phyloP scores from a whole-genome alignment of 2,329 filamentous ascomycete genomes.

The Aspergillus ustus region DNA sequence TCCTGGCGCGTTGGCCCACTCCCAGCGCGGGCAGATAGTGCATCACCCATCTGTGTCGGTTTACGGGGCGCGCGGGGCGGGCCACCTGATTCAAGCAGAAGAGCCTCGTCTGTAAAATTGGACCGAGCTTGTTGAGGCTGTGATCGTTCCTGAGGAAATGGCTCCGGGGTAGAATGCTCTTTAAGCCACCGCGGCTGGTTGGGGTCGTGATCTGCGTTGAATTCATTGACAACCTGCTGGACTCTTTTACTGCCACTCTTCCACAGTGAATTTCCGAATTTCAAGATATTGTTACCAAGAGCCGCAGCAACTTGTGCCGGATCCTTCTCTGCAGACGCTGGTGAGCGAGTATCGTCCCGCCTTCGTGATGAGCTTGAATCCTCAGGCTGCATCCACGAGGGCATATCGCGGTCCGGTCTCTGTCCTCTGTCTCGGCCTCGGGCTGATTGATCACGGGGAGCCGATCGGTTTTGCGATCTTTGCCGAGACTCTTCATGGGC shows the following conservation, averaged over 20 bases:
- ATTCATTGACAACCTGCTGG: conserved; percentile 88
- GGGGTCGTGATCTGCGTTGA: conserved; percentile 73
- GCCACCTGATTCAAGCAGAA: conserved; percentile 40
- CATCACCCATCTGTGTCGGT: conserved; percentile 31
- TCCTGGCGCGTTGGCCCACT: conserved; percentile 28
- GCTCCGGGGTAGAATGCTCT: conserved; percentile 56
- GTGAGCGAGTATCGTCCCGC: conserved; percentile 37
- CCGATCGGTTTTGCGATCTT: conserved; percentile 55
- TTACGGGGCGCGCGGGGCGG: conserved; percentile 32
- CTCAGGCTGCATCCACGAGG: conserved; percentile 68
- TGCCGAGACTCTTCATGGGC: conserved; percentile 83
- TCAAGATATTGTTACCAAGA: conserved; percentile 81
- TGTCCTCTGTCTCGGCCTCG: conserved; percentile 30
- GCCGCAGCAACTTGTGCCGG: conserved; percentile 80
- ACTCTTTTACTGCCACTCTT: conserved; percentile 92
- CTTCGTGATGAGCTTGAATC: conserved; percentile 28
- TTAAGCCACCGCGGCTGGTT: conserved; percentile 96
- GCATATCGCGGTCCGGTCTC: conserved; percentile 42
- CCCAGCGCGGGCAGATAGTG: conserved; percentile 24
- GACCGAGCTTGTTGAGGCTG: conserved; percentile 27
- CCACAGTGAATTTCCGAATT: conserved; percentile 94
- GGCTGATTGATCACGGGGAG: conserved; percentile 27
- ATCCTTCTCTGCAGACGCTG: conserved; percentile 67
- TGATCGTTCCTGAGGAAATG: conserved; percentile 24
- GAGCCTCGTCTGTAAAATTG: conserved; percentile 63